Evolutionary conservation across 1,139 yeast genomes (phyloP).

Genomic region (Sugiyamaella neomexicana): DNA sequence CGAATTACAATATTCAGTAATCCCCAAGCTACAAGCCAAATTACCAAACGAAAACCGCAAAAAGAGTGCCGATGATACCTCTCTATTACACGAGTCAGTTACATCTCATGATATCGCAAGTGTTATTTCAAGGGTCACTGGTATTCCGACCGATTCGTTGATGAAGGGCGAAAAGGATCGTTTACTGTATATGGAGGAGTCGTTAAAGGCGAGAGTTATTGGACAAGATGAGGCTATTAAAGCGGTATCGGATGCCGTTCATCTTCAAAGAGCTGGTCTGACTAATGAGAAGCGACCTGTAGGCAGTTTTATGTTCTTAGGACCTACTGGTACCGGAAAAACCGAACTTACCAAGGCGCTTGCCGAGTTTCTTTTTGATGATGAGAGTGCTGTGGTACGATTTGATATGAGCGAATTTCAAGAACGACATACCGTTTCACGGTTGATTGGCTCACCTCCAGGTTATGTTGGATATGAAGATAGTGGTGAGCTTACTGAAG

Average conservation of each 20-base stretch:
- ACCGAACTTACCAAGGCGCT: slow-evolving; percentile 90
- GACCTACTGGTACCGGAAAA: slow-evolving; percentile 98
- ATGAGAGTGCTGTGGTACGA: slow-evolving; percentile 78
- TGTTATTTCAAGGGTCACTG: slow-evolving; percentile 92
- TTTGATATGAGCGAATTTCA: slow-evolving; percentile 98
- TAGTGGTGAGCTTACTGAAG: slow-evolving; percentile 91
- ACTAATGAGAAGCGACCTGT: slow-evolving; percentile 93
- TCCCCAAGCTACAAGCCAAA: slow-evolving; percentile 72
- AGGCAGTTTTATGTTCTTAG: slow-evolving; percentile 92
- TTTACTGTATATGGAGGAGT: slow-evolving; percentile 79
- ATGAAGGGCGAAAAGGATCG: slow-evolving; percentile 95
- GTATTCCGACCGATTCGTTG: slow-evolving; percentile 88
- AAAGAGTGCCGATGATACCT: slow-evolving; percentile 30
- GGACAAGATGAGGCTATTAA: slow-evolving; percentile 96
- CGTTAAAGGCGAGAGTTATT: slow-evolving; percentile 73
- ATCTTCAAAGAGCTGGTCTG: slow-evolving; percentile 93
- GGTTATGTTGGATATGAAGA: slow-evolving; percentile 97
- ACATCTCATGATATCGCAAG: slow-evolving; percentile 91
- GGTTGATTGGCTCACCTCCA: slow-evolving; percentile 96
- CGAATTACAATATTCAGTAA: slow-evolving; percentile 79
- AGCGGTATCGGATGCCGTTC: slow-evolving; percentile 89
- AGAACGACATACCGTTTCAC: slow-evolving; percentile 85
- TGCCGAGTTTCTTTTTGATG: slow-evolving; percentile 88
- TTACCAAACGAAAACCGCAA: slow-evolving; percentile 50
- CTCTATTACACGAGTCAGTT: slow-evolving; percentile 84